These are phyloP conservation scores for Lactarius akahatsu DNA, from an alignment of 768 basidiomycete species.

Conservation along the genomic window DNA sequence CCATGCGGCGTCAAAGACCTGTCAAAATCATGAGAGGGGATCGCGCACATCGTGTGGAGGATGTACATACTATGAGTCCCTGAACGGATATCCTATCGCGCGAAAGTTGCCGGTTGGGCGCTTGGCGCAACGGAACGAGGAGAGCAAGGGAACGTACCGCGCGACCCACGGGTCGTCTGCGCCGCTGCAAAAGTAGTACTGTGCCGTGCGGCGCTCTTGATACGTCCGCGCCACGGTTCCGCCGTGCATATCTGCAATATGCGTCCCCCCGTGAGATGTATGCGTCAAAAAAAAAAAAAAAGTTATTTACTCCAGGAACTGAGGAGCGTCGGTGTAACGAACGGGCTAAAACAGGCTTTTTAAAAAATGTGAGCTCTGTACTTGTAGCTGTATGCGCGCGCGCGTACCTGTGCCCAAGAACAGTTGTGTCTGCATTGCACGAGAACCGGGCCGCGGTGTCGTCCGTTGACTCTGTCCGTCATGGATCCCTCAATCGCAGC, in stretches of 20 bases:
- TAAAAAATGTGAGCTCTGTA: background rate
- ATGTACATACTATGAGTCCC: background rate
- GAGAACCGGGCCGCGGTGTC: background rate
- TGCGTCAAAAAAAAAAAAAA: background rate
- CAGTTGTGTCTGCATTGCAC: background rate
- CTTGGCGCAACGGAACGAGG: background rate
- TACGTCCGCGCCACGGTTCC: constrained; percentile 19
- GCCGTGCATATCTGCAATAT: constrained; percentile 15
- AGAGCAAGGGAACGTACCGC: constrained; percentile 1
- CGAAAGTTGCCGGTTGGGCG: background rate
- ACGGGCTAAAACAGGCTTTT: constrained; percentile 3
- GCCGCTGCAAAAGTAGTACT: constrained; percentile 22
- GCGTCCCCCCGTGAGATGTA: background rate
- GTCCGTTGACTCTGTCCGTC: background rate
- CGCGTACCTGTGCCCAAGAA: background rate
- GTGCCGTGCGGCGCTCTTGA: constrained; percentile 13
- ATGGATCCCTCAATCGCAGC: background rate
- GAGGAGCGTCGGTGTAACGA: background rate
- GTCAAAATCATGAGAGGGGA: background rate
- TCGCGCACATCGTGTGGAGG: background rate
- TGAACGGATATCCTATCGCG: background rate
- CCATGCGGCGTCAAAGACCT: constrained; percentile 15
- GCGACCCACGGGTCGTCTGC: constrained; percentile 21
- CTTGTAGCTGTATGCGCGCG: background rate
- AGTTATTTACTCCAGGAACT: background rate